Evolutionary conservation across 2,329 filamentous ascomycete genomes (phyloP), one percentile per base, ranked within the genome.

Genomic region (Didymella pomorum): DNA sequence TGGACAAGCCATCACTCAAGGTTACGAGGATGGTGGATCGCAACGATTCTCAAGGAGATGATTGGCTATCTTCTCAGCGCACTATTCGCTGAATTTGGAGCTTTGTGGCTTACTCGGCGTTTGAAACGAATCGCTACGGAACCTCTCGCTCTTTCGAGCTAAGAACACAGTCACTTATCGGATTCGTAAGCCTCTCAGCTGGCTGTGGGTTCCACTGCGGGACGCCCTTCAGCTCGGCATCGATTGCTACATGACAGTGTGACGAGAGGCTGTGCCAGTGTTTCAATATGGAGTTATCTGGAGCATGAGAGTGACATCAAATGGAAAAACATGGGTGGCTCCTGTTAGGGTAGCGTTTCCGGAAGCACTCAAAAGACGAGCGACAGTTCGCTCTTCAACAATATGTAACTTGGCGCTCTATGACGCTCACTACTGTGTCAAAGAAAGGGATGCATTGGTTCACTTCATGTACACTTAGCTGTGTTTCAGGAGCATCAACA

Each of bases 1-100:
- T 37, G 42, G 20, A 26, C 26, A 54, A 35, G 20, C 56, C 50
- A 46, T 46, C 21, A n/a, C 56, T 54, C 41, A 46, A 46, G 45
- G 25, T 9, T 46, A 46, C 46, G 50, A 58, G 50, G 39, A 51
- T 46, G 29, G 46, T 4, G n/a, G n/a, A 33, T 50, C 18, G 39
- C 16, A 39, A 44, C 10, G 11, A 18, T 29, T 39, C 31, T 20
- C 29, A 31, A 45, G 50, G 20, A 18, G 31, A 41, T 42, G 21
- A 16, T 42, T 33, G 25, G 25, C 37, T 50, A 25, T 50, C 37
- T 39, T 35, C 45, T 42, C 45, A 39, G 46, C 50, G 48, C 39
- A 46, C 39, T 42, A 42, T 46, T 54, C 21, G 25, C 29, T 35
- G 31, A 35, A 25, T 10, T 41, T 39, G 16, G 35, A 21, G 8